phyloP scores from a whole-genome alignment of 495 filamentous ascomycete genomes.

The Talaromyces trachyspermus region DNA sequence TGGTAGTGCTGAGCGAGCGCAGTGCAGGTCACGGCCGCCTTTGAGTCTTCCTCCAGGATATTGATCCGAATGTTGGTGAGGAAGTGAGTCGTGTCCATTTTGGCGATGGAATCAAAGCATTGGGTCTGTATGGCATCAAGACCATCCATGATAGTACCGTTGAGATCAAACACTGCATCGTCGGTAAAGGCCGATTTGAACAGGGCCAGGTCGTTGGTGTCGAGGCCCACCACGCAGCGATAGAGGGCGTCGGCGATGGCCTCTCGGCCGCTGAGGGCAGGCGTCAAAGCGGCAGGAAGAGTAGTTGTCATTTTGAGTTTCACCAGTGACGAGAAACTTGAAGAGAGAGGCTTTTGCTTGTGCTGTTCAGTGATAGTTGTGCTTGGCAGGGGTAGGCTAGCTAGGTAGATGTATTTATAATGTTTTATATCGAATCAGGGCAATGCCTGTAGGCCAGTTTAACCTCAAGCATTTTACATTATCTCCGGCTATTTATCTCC shows the following conservation, averaged over 20 bases:
- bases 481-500: too few species aligned
- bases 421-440: too few species aligned
- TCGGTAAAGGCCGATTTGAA: constrained; percentile 17
- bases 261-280: constrained; percentile 11
- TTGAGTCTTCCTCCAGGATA: constrained; percentile 13
- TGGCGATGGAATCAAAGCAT: constrained; percentile 14
- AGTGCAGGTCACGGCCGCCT: constrained; percentile 15
- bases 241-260: constrained; percentile 26
- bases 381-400: too few species aligned
- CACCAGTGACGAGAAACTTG: too few species aligned
- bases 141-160: constrained; percentile 13
- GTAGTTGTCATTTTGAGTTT: too few species aligned
- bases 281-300: not conserved
- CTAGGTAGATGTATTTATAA: too few species aligned
- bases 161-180: constrained; percentile 14
- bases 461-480: too few species aligned
- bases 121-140: constrained; percentile 11
- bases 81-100: constrained; percentile 27
- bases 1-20: constrained; percentile 24
- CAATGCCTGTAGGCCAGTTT: too few species aligned
- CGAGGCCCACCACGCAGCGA: constrained; percentile 20
- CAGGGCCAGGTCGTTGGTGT: constrained; percentile 18
- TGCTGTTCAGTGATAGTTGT: too few species aligned
- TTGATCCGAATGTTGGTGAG: constrained; percentile 24
- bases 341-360: too few species aligned